Base-by-base conservation (phyloP, 106 monocot species). In the Dendrobium nobile region DNA sequence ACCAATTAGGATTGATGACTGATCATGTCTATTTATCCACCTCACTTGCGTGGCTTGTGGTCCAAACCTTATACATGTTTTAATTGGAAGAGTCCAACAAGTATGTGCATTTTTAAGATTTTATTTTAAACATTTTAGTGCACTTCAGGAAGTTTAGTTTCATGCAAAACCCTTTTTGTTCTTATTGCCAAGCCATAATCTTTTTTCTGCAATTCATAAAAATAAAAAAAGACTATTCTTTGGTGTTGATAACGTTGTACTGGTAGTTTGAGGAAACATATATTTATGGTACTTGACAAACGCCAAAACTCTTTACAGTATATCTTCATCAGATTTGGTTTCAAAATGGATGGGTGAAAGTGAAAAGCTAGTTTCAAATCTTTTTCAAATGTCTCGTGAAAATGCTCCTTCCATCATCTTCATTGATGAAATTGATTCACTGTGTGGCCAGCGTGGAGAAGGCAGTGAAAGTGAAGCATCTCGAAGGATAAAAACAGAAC, bases 291-390 rank as follows among this genome's bases (percentile, higher is more conserved):
- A 59, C 31, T 33, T 70, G 33, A 33, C 28, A 86, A 73, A 73
- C 75, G 7, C 55, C 64, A 4, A 37, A 58, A 51, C 7, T 77
- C 3, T 77, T 28, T 61, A 87, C 90, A 95, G 95, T 78, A 95
- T 95, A 85, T 95, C 95, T 82, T 95, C 95, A n/a, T 95, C 95
- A 61, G 95, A 95, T 76, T 82, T 95, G 40, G 95, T 95, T 40
- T 95, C 95, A 20, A 95, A 95, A 59, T 95, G 95, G 95, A 95
- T 95, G 95, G 95, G 95, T 80, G 95, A 95, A 86, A 95, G 95
- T 89, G 95, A 95, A 82, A 95, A 95, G 82, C 84, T 95, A 61
- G 95, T 95, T 83, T 84, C 92, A 43, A 95, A 92, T 55, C 92
- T 95, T 80, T 95, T 95, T 73, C 84, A 91, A 78, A 91, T 91